Base-by-base conservation (phyloP, 2,329 filamentous ascomycete species). In the Chaetomium sp. region DNA sequence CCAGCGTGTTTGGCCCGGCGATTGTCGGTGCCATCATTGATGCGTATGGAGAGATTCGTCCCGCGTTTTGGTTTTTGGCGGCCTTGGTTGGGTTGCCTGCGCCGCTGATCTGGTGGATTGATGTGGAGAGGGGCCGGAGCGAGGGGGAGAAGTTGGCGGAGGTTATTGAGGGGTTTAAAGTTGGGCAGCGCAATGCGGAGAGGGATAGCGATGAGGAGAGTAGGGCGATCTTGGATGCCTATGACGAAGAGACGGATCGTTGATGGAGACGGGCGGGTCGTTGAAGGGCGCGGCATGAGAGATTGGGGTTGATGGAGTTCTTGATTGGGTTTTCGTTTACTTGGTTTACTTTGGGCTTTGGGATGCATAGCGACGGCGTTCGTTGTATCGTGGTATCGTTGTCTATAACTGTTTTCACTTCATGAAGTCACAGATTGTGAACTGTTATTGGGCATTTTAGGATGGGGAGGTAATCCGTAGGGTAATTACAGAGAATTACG, bases 1-100 rank as follows among this genome's bases (percentile, higher is more conserved):
- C 88, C 27, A 95, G 89, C 67, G 79, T 97, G 2, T 96, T 99
- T 70, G 94, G 94, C 0, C 94, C 94, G 0, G 88, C 90, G 0
- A 92, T 99, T 67, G 94, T 99, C 0, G 94, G 91, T 1, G 84
- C 85, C 10, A 96, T 99, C 61, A 96, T 94, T 10, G 91, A 97
- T 71, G 82, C 76, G 50, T 87, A 86, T 34, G 88, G 88, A 5
- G 85, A 88, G 63, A 92, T 94, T 56, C 79, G 89, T 49, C 88
- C 88, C 6, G 91, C 92, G 0, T 99, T 99, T 70, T 91, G 88
- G 79, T 99, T 99, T 68, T 76, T 99, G 42, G 90, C 89, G 0
- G 77, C 84, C 5, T 74, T 99, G n/a, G 88, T 99, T 6, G 86
- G 87, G 5, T 71, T 95, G 1, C 91, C 94, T 0, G 85, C 91